phyloP scores from a whole-genome alignment of 2,329 filamentous ascomycete genomes.

The Neonectria punicea region DNA sequence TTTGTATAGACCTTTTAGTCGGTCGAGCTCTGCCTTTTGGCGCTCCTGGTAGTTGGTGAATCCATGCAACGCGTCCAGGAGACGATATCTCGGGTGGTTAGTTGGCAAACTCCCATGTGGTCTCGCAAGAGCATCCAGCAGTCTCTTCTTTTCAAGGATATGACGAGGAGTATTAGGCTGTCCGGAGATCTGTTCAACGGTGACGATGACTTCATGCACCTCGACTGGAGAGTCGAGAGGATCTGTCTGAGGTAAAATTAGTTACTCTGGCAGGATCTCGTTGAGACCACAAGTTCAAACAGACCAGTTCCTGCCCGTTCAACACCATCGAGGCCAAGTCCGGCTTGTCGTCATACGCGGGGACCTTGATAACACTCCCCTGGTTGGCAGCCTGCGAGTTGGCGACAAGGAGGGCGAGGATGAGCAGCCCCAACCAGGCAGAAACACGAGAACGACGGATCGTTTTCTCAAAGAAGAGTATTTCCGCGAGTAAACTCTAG shows the following conservation, averaged over 20 bases:
- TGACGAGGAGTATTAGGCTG: slow-evolving; percentile 42
- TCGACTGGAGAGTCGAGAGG: slow-evolving; percentile 28
- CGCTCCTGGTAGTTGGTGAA: slow-evolving; percentile 49
- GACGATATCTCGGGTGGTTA: slow-evolving; percentile 52
- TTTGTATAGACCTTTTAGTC: slow-evolving; percentile 50
- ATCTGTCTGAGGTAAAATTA: slow-evolving; percentile 3
- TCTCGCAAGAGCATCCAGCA: slow-evolving; percentile 45
- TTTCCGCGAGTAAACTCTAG: neutral
- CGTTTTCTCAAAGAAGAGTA: neutral
- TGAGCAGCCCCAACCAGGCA: slow-evolving; percentile 9
- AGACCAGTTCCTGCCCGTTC: slow-evolving; percentile 27
- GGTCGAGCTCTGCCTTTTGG: slow-evolving; percentile 50
- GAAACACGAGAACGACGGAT: neutral
- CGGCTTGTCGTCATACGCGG: slow-evolving; percentile 14
- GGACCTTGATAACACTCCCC: slow-evolving; percentile 21
- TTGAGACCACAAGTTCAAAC: neutral
- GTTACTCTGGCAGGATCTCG: neutral
- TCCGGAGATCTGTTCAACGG: slow-evolving; percentile 38
- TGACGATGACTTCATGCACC: slow-evolving; percentile 42
- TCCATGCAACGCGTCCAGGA: slow-evolving; percentile 53
- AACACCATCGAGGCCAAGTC: slow-evolving; percentile 24
- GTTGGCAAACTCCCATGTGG: slow-evolving; percentile 46
- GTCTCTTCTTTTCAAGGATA: slow-evolving; percentile 43
- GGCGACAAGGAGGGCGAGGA: slow-evolving; percentile 5
- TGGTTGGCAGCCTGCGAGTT: slow-evolving; percentile 6